phyloP scores from a whole-genome alignment of 2,329 filamentous ascomycete genomes.

The Didymella arachidicola region DNA sequence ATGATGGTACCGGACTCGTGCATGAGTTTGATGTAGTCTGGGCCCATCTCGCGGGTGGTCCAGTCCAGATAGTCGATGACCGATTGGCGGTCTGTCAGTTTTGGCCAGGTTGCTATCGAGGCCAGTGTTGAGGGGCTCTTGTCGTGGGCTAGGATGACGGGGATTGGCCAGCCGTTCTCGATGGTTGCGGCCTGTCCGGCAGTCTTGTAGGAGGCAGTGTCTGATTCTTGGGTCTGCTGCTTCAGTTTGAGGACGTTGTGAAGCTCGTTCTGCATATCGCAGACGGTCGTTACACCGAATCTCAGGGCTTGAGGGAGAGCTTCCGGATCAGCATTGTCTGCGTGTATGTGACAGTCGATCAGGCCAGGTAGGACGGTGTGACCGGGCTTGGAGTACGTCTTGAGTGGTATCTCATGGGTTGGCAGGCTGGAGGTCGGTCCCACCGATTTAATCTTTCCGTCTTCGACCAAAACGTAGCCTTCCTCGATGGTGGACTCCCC shows the following conservation, averaged over 20 bases:
- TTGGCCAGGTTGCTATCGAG: constrained; percentile 58
- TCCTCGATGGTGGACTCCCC: constrained; percentile 53
- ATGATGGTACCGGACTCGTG: constrained; percentile 58
- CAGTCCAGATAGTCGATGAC: constrained; percentile 55
- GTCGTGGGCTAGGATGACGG: constrained; percentile 53
- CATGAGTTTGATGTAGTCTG: constrained; percentile 62
- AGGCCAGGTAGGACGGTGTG: constrained; percentile 60
- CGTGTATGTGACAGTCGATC: constrained; percentile 61
- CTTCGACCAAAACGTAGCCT: constrained; percentile 53
- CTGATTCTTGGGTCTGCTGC: constrained; percentile 38
- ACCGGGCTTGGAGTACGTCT: constrained; percentile 54
- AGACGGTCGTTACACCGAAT: constrained; percentile 62
- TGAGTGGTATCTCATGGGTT: constrained; percentile 17
- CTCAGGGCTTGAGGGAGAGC: constrained; percentile 56
- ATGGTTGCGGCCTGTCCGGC: constrained; percentile 60
- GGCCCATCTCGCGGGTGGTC: constrained; percentile 50
- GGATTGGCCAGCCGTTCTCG: constrained; percentile 61
- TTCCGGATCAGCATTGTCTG: constrained; percentile 50
- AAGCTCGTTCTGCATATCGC: constrained; percentile 57
- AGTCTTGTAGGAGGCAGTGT: constrained; percentile 59
- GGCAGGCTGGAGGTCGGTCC: constrained; percentile 32
- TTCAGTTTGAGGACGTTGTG: constrained; percentile 40
- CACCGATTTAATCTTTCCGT: constrained; percentile 53
- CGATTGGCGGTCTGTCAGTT: constrained; percentile 52
- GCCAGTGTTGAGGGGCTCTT: constrained; percentile 47